Evolutionary conservation across 2,329 filamentous ascomycete genomes (phyloP), one percentile per base, ranked within the genome.

Genomic region (Phyllosticta citriasiana): DNA sequence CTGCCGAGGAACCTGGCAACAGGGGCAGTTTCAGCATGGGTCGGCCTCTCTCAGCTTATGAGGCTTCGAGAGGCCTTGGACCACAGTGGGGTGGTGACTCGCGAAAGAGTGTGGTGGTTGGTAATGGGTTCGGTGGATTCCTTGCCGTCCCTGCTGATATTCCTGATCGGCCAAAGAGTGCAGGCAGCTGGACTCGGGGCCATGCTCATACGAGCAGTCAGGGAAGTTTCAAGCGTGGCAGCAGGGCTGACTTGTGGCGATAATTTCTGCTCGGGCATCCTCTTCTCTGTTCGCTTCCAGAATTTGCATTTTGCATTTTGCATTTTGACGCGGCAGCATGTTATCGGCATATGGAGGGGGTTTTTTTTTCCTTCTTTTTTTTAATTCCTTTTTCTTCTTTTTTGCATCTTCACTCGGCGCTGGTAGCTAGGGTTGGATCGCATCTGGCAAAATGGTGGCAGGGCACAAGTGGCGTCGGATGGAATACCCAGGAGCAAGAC

Each of bases 71-170:
- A 60, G 78, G 78, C 7, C 70, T 80, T 0, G 80, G 82, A 50
- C 78, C 81, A 16, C 78, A 81, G 50, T 85, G 82, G 84, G 81
- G 82, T 10, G 80, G 82, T 8, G 82, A 84, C 58, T 80, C 81
- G 4, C 74, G 85, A 33, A 82, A 80, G 72, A 84, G 80, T 65
- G 77, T 87, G 8, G 77, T 87, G n/a, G 84, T 88, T 0, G 84
- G 84, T 0, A 87, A 87, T 68, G 85, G 85, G 2, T 85, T 85
- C 63, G 85, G 85, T 27, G 85, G 85, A 0, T 87, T 84, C 71
- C 71, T 88, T 19, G 83, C 84, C 19, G 79, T 88, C n/a, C 85
- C 85, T 0, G 70, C 69, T 3, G 63, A 64, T 3, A 67, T 71
- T 33, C 66, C 70, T 8, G 71, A 69, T 14, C 63, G 72, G 30